Evolutionary conservation across 139 green algal species (phyloP).

Genomic region (Desmodesmus armatus): DNA sequence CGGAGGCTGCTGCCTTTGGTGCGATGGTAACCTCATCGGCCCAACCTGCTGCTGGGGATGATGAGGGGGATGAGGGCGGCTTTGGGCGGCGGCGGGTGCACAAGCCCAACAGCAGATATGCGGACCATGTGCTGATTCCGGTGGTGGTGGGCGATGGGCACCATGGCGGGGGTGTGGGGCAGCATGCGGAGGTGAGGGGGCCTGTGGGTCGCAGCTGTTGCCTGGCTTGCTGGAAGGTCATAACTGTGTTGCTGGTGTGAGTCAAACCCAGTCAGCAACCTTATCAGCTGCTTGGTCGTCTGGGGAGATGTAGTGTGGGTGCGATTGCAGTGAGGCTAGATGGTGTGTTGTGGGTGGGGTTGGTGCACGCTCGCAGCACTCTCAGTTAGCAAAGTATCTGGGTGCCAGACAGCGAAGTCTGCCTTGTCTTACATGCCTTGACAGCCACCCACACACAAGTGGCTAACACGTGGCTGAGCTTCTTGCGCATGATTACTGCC

Average conservation of each 20-base stretch:
- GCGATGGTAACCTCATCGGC: background rate
- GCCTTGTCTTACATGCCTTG: no score
- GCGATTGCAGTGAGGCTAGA: no score
- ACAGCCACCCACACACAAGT: no score
- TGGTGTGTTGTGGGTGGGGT: no score
- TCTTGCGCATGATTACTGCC: no score
- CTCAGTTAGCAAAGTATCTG: no score
- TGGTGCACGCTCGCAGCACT: no score
- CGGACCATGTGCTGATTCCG: constrained; percentile 4
- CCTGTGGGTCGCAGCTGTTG: background rate
- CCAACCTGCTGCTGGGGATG: background rate
- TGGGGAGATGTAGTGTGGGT: no score
- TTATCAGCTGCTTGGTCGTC: background rate
- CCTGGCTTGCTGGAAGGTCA: background rate
- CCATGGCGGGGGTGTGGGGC: background rate
- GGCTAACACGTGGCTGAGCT: no score
- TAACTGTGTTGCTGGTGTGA: background rate
- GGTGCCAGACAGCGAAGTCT: no score
- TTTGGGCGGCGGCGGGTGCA: background rate
- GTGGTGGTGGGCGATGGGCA: background rate
- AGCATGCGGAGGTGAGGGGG: background rate
- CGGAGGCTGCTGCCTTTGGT: background rate
- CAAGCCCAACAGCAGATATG: constrained; percentile 24
- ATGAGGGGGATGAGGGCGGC: background rate
- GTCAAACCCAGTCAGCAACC: background rate